These are phyloP conservation scores for Teunomyces panamensis DNA, from an alignment of 805 yeast genomes.

Conservation along the genomic window DNA sequence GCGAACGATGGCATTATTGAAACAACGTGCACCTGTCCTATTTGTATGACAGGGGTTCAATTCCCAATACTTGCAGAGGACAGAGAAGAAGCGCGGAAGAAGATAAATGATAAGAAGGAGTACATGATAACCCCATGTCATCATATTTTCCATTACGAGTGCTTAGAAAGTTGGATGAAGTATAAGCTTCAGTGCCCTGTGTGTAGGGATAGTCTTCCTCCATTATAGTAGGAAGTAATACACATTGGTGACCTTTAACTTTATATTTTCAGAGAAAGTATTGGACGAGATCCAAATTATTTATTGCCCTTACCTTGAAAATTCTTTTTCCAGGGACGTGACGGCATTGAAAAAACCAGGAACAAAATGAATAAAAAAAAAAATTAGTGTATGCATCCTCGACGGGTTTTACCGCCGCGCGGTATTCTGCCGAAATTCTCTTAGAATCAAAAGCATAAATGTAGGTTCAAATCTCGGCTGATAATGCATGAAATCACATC, in stretches of 20 bases:
- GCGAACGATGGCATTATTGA: constrained; percentile 25
- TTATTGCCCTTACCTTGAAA: no score
- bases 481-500: no score
- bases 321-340: not conserved
- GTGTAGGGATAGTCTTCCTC: constrained; percentile 83
- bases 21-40: constrained; percentile 74
- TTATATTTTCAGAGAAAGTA: not conserved
- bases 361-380: not conserved
- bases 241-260: not conserved
- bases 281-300: not conserved
- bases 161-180: constrained; percentile 91
- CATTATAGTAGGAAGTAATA: constrained; percentile 43
- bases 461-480: no score
- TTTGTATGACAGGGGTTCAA: constrained; percentile 81
- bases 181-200: constrained; percentile 92
- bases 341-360: not conserved
- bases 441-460: no score
- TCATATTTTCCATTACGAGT: constrained; percentile 86
- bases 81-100: constrained; percentile 9
- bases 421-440: no score
- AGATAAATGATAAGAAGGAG: constrained; percentile 13
- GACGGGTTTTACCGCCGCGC: no score
- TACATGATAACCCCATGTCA: constrained; percentile 90
- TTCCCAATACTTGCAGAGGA: constrained; percentile 40
- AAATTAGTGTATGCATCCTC: not conserved